phyloP scores from a whole-genome alignment of 441 rosid species.

The Populus hybrid region DNA sequence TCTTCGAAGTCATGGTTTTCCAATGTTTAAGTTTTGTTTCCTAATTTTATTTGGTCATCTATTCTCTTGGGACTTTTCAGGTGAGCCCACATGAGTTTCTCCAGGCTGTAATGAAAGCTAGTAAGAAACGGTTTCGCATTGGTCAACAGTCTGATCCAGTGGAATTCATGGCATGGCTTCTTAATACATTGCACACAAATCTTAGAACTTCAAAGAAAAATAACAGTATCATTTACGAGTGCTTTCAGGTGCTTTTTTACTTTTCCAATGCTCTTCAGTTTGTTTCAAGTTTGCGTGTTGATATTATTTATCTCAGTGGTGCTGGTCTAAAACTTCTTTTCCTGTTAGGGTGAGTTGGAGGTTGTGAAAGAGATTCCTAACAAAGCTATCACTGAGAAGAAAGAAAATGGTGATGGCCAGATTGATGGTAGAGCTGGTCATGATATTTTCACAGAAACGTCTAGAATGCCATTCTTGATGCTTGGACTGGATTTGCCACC shows the following conservation, averaged over 20 bases:
- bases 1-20: slow-evolving; percentile 5
- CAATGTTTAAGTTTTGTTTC: slow-evolving; percentile 14
- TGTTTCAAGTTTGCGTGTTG: background rate
- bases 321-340: slow-evolving; percentile 18
- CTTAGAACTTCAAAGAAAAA: slow-evolving; percentile 57
- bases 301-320: background rate
- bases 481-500: slow-evolving; percentile 98
- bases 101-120: slow-evolving; percentile 95
- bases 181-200: slow-evolving; percentile 75
- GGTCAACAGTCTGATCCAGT: slow-evolving; percentile 94
- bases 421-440: too few species aligned
- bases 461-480: slow-evolving; percentile 90
- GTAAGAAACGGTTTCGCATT: slow-evolving; percentile 76
- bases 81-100: slow-evolving; percentile 98
- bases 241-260: slow-evolving; percentile 84
- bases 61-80: slow-evolving; percentile 33
- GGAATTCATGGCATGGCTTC: slow-evolving; percentile 96
- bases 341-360: slow-evolving; percentile 94
- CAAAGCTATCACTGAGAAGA: slow-evolving; percentile 40
- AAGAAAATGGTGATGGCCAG: slow-evolving; percentile 42
- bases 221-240: slow-evolving; percentile 72
- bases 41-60: background rate
- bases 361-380: slow-evolving; percentile 74
- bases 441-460: slow-evolving; percentile 42
- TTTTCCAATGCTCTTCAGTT: slow-evolving; percentile 1